A percentile compares a stretch with the other conserved stretches of the same genome.
These are phyloP conservation scores for Lyophyllum shimeji DNA, from an alignment of 768 basidiomycete species.

Conservation along the genomic window DNA sequence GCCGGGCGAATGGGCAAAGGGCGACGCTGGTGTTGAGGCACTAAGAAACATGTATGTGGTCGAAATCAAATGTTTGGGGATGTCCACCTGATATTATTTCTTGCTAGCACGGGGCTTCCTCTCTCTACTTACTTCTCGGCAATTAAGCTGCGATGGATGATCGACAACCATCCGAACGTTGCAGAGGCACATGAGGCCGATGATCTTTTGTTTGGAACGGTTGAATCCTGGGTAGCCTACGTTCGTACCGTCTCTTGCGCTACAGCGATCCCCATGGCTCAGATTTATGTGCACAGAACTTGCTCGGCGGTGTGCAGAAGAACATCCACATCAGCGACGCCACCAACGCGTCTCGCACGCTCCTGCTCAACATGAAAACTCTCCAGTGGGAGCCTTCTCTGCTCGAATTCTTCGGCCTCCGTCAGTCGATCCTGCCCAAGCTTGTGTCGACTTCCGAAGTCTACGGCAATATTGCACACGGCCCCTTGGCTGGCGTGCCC, in stretches of 20 bases:
- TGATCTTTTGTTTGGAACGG: constrained; percentile 87
- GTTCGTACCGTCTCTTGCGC: constrained; percentile 38
- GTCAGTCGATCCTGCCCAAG: constrained; percentile 74
- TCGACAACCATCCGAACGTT: constrained; percentile 81
- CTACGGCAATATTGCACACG: constrained; percentile 75
- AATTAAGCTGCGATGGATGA: constrained; percentile 96
- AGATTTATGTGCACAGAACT: constrained; percentile 48
- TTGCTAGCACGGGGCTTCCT: constrained; percentile 81
- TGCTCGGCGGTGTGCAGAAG: constrained; percentile 72
- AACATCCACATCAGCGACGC: constrained; percentile 87
- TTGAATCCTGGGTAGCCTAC: constrained; percentile 96
- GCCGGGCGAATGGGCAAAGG: constrained; percentile 66
- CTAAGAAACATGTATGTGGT: constrained; percentile 64
- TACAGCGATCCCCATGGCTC: constrained; percentile 11
- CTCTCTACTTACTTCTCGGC: constrained; percentile 98
- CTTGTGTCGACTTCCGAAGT: constrained; percentile 92
- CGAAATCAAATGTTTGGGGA: not conserved
- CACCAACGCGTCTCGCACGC: constrained; percentile 95
- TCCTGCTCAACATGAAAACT: constrained; percentile 81
- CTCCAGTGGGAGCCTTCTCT: constrained; percentile 83
- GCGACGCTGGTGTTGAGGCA: constrained; percentile 63
- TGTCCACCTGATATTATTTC: constrained; percentile 1
- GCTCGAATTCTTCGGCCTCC: constrained; percentile 84
- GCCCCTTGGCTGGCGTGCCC: constrained; percentile 70
- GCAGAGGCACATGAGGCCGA: constrained; percentile 75